Percentiles rank a stretch among this genome's conserved stretches.
Evolutionary conservation across 2,329 filamentous ascomycete species (phyloP).

Genomic region (Nakataea oryzae): DNA sequence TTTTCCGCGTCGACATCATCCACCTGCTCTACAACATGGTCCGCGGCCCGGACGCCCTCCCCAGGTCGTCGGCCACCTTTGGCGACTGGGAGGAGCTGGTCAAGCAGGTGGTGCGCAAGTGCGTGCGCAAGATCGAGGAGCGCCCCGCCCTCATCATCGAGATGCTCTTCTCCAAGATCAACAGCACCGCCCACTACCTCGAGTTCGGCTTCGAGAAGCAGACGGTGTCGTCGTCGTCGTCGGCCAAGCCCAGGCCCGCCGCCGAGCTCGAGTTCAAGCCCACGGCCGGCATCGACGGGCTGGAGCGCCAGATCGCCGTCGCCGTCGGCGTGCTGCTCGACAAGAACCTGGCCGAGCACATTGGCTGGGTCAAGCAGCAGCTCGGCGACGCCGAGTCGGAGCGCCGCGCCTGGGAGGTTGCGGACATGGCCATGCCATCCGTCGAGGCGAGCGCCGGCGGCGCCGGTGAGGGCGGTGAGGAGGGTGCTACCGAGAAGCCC

Average conservation of each 20-base stretch:
- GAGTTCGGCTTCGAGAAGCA: conserved; percentile 87
- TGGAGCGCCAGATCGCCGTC: conserved; percentile 67
- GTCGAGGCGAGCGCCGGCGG: conserved; percentile 20
- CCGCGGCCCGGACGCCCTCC: conserved; percentile 72
- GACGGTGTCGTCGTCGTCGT: conserved; percentile 42
- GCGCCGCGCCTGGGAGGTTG: conserved; percentile 67
- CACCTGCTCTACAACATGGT: conserved; percentile 84
- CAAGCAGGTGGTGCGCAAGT: conserved; percentile 71
- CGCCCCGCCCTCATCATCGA: conserved; percentile 80
- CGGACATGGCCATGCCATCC: conserved; percentile 48
- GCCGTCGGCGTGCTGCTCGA: conserved; percentile 72
- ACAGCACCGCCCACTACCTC: conserved; percentile 71
- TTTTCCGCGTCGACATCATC: conserved; percentile 87
- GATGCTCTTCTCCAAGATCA: conserved; percentile 89
- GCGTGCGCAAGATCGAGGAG: conserved; percentile 76
- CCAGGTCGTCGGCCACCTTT: conserved; percentile 54
- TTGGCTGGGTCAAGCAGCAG: conserved; percentile 74
- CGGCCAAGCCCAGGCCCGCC: conserved; percentile 52
- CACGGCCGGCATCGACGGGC: conserved; percentile 21
- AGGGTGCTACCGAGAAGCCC: conserved; percentile 14
- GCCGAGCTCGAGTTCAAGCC: conserved; percentile 77
- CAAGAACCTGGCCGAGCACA: conserved; percentile 62
- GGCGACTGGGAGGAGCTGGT: conserved; percentile 88
- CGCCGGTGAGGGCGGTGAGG: conserved; percentile 20
- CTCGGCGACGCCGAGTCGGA: conserved; percentile 60